These are phyloP conservation scores for Actinomortierella ambigua DNA, from an alignment of 371 early-diverging fungal species.

Conservation along the genomic window DNA sequence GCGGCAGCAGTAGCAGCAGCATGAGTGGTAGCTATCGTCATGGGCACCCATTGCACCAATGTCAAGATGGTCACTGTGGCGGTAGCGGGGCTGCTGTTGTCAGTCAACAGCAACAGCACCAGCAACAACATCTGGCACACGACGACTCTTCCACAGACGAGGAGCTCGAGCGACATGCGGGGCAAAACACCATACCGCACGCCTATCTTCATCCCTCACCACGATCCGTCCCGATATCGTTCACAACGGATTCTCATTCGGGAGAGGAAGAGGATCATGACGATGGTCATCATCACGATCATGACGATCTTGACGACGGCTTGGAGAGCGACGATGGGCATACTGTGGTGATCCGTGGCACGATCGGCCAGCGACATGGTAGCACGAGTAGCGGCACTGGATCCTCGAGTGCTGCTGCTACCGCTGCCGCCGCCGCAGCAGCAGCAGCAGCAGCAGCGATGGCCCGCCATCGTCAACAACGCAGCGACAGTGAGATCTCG, in stretches of 20 bases:
- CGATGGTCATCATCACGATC: too few species aligned
- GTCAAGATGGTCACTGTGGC: too few species aligned
- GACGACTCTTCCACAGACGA: neutral
- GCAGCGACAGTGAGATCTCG: neutral
- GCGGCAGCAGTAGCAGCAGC: slow-evolving; percentile 8
- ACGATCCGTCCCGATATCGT: neutral
- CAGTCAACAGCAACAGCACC: neutral
- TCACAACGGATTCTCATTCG: too few species aligned
- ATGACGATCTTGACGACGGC: too few species aligned
- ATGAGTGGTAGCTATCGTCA: neutral
- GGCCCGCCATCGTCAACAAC: slow-evolving; percentile 6
- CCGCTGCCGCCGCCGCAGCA: slow-evolving; percentile 2
- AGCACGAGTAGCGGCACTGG: too few species aligned
- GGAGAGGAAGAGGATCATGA: too few species aligned
- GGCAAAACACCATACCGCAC: too few species aligned
- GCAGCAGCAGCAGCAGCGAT: slow-evolving; percentile 4
- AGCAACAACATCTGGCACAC: neutral
- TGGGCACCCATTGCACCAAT: neutral
- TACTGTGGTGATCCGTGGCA: too few species aligned
- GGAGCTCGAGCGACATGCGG: too few species aligned
- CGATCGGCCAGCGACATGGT: too few species aligned
- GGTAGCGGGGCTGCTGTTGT: too few species aligned
- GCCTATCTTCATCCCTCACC: neutral
- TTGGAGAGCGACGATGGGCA: too few species aligned
- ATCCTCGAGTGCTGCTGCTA: neutral